Base-by-base conservation (phyloP, 2,329 filamentous ascomycete species). In the Fusarium ramigenum region DNA sequence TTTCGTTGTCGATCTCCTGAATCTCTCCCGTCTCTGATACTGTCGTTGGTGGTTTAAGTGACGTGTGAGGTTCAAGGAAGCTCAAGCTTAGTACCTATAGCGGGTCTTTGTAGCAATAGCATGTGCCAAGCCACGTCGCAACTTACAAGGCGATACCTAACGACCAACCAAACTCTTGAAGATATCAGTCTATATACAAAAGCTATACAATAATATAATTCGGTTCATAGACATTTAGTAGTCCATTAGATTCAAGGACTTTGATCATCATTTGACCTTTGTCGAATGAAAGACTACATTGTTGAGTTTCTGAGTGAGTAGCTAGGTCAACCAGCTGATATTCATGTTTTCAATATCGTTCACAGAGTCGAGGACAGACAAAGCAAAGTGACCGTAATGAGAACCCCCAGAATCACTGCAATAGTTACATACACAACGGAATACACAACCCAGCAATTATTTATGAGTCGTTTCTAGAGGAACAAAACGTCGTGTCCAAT, bases 11-110 rank as follows among this genome's bases (percentile, higher is more conserved):
- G 52, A 53, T 72, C 43, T 72, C 62, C 23, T 49, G 32, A 18
- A 39, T 61, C 42, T 65, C 16, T 11, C 7, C 54, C 28, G 58
- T 52, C 52, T 44, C 37, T 61, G 52, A 36, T 40, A 23, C 40
- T 39, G 62, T 63, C 63, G 70, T 64, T 70, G 57, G 68, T 69
- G 71, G 74, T 69, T 74, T 57, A 72, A 72, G 77, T 77, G 77
- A 77, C 76, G 77, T 79, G 76, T 76, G 77, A 75, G 63, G 66
- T 79, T 76, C 59, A 49, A 54, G 43, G 61, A 61, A 66, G 75
- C 68, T 68, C 70, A 49, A 53, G 60, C 57, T n/a, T n/a, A n/a
- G n/a, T n/a, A n/a, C n/a, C n/a, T 69, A 57, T 42, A 50, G 68
- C 59, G 70, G 74, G 70, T 65, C 70, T 56, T 49, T 72, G 74